These are phyloP conservation scores for Tulasnella sp. DNA, from an alignment of 768 basidiomycete species.

Conservation along the genomic window DNA sequence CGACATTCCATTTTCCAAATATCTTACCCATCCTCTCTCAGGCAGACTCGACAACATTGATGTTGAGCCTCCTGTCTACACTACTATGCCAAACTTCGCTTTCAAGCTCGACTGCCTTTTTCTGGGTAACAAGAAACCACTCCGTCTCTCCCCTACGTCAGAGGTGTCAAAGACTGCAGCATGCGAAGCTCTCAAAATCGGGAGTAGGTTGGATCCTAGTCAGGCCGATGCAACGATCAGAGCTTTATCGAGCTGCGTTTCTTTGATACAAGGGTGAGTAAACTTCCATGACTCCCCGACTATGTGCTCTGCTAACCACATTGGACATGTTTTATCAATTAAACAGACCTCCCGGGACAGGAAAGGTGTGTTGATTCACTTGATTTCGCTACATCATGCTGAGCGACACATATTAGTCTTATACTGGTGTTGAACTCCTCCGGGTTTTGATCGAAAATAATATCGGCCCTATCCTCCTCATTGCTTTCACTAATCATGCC, in stretches of 20 bases:
- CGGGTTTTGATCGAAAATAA: slow-evolving; percentile 46
- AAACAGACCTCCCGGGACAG: background rate
- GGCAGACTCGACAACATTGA: slow-evolving; percentile 18
- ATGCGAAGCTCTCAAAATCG: slow-evolving; percentile 31
- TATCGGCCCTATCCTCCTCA: slow-evolving; percentile 41
- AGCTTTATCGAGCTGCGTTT: slow-evolving; percentile 43
- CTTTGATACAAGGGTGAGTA: slow-evolving; percentile 57
- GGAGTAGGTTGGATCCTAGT: slow-evolving; percentile 49
- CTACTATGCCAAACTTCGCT: slow-evolving; percentile 39
- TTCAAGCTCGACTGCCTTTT: slow-evolving; percentile 47
- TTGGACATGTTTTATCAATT: too few species aligned
- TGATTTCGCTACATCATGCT: background rate
- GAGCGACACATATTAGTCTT: slow-evolving; percentile 32
- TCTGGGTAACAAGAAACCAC: slow-evolving; percentile 28
- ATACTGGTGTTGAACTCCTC: slow-evolving; percentile 54
- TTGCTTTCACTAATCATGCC: slow-evolving; percentile 68
- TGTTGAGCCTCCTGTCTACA: slow-evolving; percentile 43
- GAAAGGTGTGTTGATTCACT: background rate
- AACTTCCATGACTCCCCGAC: too few species aligned
- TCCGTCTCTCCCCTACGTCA: slow-evolving; percentile 31
- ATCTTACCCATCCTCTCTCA: slow-evolving; percentile 34
- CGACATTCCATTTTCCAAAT: slow-evolving; percentile 39
- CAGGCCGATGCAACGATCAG: slow-evolving; percentile 60
- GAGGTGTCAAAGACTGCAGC: too few species aligned
- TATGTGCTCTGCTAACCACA: too few species aligned